Base-by-base conservation (phyloP, 2,329 filamentous ascomycete species). In the Claviceps arundinis region DNA sequence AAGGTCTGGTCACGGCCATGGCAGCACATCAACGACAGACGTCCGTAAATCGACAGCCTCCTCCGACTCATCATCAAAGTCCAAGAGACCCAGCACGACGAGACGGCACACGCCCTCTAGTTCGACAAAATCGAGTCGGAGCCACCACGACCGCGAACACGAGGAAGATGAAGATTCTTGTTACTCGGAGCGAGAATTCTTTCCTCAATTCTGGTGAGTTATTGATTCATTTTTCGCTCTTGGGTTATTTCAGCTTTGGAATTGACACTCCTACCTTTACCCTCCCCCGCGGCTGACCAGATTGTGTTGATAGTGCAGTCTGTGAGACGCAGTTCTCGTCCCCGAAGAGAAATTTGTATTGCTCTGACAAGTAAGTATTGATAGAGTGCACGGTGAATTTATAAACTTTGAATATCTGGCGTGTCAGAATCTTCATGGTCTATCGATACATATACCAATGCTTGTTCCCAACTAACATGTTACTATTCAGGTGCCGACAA, bases 311-410 rank as follows among this genome's bases (percentile, higher is more conserved):
- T 59, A 84, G 80, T 66, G 83, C 82, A 80, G 77, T 74, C 9
- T 84, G 80, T 64, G 80, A 83, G 64, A 83, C 82, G 67, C 79
- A 83, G 66, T 83, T 83, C 63, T 65, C 80, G 24, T 73, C 78
- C 48, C 70, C 73, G 42, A 75, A 78, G 58, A 75, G 71, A 56
- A 71, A 73, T 55, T 65, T 82, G 44, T 84, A 83, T 68, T 84
- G 80, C 65, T 83, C 80, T 40, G 78, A 82, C 61, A 67, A 71
- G 78, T 82, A 73, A 68, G 78, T 72, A 54, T 34, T 40, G 14
- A 14, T 41, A n/a, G 6, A 19, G 13, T 42, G 3, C 30, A 34
- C 30, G 30, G 30, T 11, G 30, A 34, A 34, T 34, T 34, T 11
- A 3, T 34, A 9, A 34, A 34, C 9, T 34, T 34, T 34, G 30